phyloP scores from a whole-genome alignment of 257 asterid genomes.

The Fraxinus pennsylvanica region DNA sequence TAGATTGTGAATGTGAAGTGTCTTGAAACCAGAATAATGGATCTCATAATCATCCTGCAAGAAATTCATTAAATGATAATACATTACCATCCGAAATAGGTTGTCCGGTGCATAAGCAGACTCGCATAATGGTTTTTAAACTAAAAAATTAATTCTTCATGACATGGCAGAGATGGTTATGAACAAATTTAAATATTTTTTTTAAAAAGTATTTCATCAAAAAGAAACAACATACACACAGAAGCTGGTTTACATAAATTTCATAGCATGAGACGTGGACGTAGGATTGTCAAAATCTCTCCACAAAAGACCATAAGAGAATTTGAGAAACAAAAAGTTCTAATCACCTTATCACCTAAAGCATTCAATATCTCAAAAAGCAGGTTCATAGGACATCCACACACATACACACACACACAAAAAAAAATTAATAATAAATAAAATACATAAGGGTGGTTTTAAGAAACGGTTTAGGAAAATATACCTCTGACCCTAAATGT shows the following conservation, averaged over 20 bases:
- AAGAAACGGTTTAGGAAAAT: slow-evolving; percentile 6
- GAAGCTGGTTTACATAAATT: slow-evolving; percentile 12
- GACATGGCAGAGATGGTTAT: background rate
- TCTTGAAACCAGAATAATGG: slow-evolving; percentile 83
- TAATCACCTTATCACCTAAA: no score
- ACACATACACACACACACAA: no score
- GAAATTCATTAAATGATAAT: slow-evolving; percentile 23
- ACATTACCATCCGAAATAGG: no score
- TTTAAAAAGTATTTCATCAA: slow-evolving; percentile 23
- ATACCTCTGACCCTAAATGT: slow-evolving; percentile 79
- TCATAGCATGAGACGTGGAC: background rate
- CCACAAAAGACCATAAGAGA: no score
- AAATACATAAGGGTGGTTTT: background rate
- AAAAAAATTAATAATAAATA: background rate
- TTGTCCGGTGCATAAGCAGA: background rate
- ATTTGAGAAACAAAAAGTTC: background rate
- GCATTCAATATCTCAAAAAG: background rate
- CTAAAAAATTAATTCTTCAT: background rate
- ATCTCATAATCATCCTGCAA: slow-evolving; percentile 76
- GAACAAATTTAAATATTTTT: background rate
- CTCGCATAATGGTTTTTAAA: background rate
- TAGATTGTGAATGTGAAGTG: slow-evolving; percentile 79
- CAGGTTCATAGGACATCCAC: background rate
- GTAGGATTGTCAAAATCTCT: no score
- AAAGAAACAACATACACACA: background rate